Base-by-base conservation (phyloP, 2,329 filamentous ascomycete species). In the Pyricularia grisea region DNA sequence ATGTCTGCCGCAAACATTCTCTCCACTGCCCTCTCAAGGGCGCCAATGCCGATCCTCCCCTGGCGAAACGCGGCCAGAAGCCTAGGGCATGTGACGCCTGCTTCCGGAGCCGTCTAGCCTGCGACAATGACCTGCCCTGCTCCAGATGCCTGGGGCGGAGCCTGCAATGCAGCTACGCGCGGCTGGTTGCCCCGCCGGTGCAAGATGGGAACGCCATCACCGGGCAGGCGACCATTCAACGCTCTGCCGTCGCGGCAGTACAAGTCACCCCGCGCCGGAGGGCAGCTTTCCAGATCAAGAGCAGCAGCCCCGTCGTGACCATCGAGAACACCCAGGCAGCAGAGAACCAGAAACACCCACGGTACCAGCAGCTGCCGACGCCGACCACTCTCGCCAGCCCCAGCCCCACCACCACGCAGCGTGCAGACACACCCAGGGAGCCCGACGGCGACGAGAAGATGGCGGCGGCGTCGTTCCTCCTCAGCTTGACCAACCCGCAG, bases 41-140 rank as follows among this genome's bases (percentile, higher is more conserved):
- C 31, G 64, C 58, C 27, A 68, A 69, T 5, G 69, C 68, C 12
- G 66, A 67, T 2, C 31, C 75, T 0, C 73, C 73, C 3, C 71
- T 72, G 1, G 70, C 73, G 10, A 74, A 72, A 55, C 73, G 75
- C 5, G 76, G 76, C 17, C 74, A 75, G 33, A 76, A 74, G 61
- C 72, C 74, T 0, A 69, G 70, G 1, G 75, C 75, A 2, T 77
- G 76, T 68, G 75, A 76, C 25, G 71, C 72, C 2, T 77, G 76
- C 68, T 76, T 74, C 67, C 72, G 71, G 30, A 74, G 74, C 70
- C 76, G 76, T 36, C 70, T 75, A 14, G 73, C 74, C 23, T 77
- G 76, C 68, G 74, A 77, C 66, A 74, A 71, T 4, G 69, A 66
- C 2, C 65, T 70, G 2, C 74, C 74, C 0, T 77, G 76, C 66